Evolutionary conservation across 2,329 filamentous ascomycete genomes (phyloP).

Genomic region (Parafenestella ontariensis): DNA sequence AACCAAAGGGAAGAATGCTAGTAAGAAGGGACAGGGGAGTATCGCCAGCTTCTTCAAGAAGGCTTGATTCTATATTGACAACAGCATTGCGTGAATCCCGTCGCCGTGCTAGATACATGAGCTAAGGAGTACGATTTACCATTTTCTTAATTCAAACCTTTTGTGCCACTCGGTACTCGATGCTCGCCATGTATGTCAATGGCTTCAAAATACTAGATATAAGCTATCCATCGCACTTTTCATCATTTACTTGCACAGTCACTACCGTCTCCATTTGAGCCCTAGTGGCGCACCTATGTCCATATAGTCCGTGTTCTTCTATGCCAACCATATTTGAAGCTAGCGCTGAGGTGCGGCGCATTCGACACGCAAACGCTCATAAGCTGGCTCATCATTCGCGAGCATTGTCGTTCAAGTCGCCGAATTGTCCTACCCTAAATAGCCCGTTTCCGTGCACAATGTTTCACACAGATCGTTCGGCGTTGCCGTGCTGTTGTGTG

Average conservation of each 20-base stretch:
- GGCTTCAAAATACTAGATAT: background rate
- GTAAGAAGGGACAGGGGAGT: slow-evolving; percentile 69
- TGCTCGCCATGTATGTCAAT: background rate
- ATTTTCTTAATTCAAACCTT: background rate
- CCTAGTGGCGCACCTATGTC: background rate
- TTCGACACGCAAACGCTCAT: background rate
- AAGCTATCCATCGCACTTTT: background rate
- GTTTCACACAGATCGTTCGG: slow-evolving; percentile 16
- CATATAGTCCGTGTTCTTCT: background rate
- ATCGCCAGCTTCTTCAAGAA: slow-evolving; percentile 95
- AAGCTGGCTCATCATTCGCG: background rate
- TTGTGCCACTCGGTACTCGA: background rate
- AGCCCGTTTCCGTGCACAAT: background rate
- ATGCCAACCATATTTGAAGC: background rate
- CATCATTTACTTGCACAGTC: background rate
- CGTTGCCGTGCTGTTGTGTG: slow-evolving; percentile 6
- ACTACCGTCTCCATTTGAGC: too few relatives aligned
- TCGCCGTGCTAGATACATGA: background rate
- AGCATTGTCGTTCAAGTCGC: slow-evolving; percentile 10
- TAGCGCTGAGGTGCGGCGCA: background rate
- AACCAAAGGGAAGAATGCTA: slow-evolving; percentile 62
- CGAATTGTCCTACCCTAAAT: slow-evolving; percentile 7
- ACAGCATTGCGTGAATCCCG: too few relatives aligned
- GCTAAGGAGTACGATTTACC: background rate
- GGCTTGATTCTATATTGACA: slow-evolving; percentile 55